Percentiles rank a stretch among this genome's conserved stretches.
Evolutionary conservation across 1,284 basidiomycete species (phyloP).

Genomic region (Bjerkandera adusta): DNA sequence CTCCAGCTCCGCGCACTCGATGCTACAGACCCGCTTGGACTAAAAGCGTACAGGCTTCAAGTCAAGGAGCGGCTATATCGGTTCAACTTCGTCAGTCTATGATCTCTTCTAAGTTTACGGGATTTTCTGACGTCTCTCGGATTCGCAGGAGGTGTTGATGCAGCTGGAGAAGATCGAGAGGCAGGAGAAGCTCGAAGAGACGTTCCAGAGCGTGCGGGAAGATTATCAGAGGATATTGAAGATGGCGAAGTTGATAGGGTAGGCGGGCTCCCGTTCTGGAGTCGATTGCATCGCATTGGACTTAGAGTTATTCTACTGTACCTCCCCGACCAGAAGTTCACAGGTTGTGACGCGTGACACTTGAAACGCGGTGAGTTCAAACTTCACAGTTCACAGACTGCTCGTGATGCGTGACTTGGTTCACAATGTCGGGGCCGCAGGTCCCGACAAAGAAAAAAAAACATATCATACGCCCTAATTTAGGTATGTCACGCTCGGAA

Average conservation of each 20-base stretch:
- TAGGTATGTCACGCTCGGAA: no score
- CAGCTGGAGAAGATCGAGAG: slow-evolving; percentile 86
- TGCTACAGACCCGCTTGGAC: slow-evolving; percentile 51
- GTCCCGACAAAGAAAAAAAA: no score
- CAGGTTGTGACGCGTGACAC: background rate
- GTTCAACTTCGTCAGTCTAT: slow-evolving; percentile 83
- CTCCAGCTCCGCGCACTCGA: slow-evolving; percentile 77
- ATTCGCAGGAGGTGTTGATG: slow-evolving; percentile 78
- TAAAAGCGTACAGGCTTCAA: slow-evolving; percentile 74
- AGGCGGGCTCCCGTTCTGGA: background rate
- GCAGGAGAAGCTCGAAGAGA: slow-evolving; percentile 89
- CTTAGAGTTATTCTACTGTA: background rate
- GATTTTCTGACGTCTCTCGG: slow-evolving; percentile 5
- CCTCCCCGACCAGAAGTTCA: background rate
- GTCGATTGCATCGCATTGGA: background rate
- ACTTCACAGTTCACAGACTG: background rate
- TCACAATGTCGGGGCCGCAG: background rate
- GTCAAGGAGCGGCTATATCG: slow-evolving; percentile 93
- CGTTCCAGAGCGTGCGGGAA: slow-evolving; percentile 84
- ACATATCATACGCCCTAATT: no score
- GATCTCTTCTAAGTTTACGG: background rate
- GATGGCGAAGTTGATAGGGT: slow-evolving; percentile 28
- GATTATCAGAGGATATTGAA: slow-evolving; percentile 85
- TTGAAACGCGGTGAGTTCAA: background rate
- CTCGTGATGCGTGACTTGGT: background rate